phyloP scores from a whole-genome alignment of 148 eudicot genomes.

The Rhododendron ovatum region DNA sequence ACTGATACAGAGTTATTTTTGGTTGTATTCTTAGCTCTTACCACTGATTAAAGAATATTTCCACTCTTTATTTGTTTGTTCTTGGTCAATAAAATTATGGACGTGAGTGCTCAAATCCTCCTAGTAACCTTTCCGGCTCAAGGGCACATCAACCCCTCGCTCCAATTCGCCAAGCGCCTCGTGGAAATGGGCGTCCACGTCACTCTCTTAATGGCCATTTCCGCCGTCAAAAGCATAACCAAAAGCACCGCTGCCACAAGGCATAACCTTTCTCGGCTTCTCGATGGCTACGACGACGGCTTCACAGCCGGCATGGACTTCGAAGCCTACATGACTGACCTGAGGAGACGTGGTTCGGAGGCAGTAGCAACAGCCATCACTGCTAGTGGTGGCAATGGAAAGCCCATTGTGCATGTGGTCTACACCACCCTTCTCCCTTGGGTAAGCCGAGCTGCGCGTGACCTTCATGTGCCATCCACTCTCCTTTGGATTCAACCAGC shows the following conservation, averaged over 20 bases:
- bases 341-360: slow-evolving; percentile 16
- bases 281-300: slow-evolving; percentile 33
- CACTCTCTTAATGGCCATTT: slow-evolving; percentile 36
- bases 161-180: too few species aligned
- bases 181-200: slow-evolving; percentile 15
- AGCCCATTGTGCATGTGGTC: slow-evolving; percentile 29
- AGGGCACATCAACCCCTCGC: slow-evolving; percentile 50
- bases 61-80: too few species aligned
- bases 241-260: not conserved
- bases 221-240: slow-evolving; percentile 5
- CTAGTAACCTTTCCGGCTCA: slow-evolving; percentile 30
- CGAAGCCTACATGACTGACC: not conserved
- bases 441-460: slow-evolving; percentile 39
- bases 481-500: slow-evolving; percentile 27
- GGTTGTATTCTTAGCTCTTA: too few species aligned
- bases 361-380: slow-evolving; percentile 15
- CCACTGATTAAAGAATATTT: too few species aligned
- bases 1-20: too few species aligned
- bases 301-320: not conserved
- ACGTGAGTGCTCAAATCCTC: slow-evolving; percentile 21
- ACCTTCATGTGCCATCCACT: too few species aligned
- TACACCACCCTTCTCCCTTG: slow-evolving; percentile 37
- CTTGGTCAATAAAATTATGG: not conserved
- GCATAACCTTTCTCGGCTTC: too few species aligned
- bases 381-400: slow-evolving; percentile 14